Base-by-base conservation (phyloP, 2,329 filamentous ascomycete species). In the Thyridium curvatum region DNA sequence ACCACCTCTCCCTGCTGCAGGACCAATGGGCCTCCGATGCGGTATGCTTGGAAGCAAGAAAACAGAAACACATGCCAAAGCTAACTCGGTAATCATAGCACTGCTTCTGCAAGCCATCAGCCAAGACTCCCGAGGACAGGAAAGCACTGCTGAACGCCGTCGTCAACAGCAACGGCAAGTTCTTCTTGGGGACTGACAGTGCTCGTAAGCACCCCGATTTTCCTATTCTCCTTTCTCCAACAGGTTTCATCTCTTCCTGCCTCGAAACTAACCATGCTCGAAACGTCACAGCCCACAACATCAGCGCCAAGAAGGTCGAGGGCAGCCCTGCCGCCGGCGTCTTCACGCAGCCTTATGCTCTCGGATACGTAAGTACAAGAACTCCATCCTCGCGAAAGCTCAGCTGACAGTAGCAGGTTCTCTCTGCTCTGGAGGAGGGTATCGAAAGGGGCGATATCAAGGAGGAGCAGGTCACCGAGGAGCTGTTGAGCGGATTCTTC, bases 1-100 rank as follows among this genome's bases (percentile, higher is more conserved):
- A 95, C 55, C 89, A 95, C 54, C 69, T 94, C 16, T 88, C 78
- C 49, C 72, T 96, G 26, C 87, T 84, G 12, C 79, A 86, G 13
- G 84, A 93, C 52, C 81, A 89, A 51, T 68, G 64, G 43, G 63
- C 64, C 41, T 84, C 82, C 68, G 77, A 79, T 15, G 68, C 65
- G 35, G 51, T 54, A 47, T 30, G 52, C 47, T 6, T 53, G 54
- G 18, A n/a, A n/a, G n/a, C n/a, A n/a, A n/a, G n/a, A n/a, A n/a
- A n/a, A n/a, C n/a, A n/a, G n/a, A n/a, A n/a, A n/a, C n/a, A n/a
- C n/a, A n/a, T n/a, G n/a, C n/a, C n/a, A n/a, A n/a, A n/a, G n/a
- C n/a, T n/a, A n/a, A n/a, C n/a, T n/a, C n/a, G n/a, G 21, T 26
- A 8, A 6, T 10, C 18, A 50, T 76, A 78, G 8, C 75, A 84